These are phyloP conservation scores for Chenopodium suecicum DNA, from an alignment of 148 eudicot species.

Conservation along the genomic window DNA sequence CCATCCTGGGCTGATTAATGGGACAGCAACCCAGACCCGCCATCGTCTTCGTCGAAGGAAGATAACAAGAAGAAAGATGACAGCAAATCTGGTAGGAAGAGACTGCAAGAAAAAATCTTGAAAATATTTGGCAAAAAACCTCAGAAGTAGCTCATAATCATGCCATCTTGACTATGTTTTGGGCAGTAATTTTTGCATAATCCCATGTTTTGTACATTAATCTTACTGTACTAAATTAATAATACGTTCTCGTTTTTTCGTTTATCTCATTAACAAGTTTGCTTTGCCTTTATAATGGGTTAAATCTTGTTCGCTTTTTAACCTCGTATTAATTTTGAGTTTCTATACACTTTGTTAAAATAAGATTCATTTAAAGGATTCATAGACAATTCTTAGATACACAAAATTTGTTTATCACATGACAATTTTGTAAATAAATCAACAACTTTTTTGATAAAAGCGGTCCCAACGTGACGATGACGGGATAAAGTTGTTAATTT, in stretches of 20 bases:
- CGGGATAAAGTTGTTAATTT: too few species aligned
- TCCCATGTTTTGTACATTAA: not conserved
- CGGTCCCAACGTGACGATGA: too few species aligned
- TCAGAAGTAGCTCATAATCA: slow-evolving; percentile 20
- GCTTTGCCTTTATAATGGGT: not conserved
- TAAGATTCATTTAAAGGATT: too few species aligned
- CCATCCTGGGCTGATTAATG: slow-evolving; percentile 89
- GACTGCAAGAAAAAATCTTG: slow-evolving; percentile 44
- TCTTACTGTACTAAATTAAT: not conserved
- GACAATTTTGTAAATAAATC: too few species aligned
- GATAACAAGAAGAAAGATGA: slow-evolving; percentile 41
- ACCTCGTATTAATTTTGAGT: too few species aligned
- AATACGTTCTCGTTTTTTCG: not conserved
- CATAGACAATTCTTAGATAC: too few species aligned
- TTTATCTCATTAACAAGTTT: not conserved
- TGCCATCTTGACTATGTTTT: not conserved
- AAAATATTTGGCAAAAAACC: slow-evolving; percentile 58
- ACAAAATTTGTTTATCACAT: too few species aligned
- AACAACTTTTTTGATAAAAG: too few species aligned
- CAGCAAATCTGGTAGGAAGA: slow-evolving; percentile 40
- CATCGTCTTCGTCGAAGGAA: slow-evolving; percentile 23
- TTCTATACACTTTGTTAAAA: too few species aligned
- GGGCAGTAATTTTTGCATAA: not conserved
- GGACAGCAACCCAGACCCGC: slow-evolving; percentile 49
- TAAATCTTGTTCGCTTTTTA: not conserved